These are phyloP conservation scores for Inga laurina DNA, from an alignment of 306 rosid species.

Conservation along the genomic window DNA sequence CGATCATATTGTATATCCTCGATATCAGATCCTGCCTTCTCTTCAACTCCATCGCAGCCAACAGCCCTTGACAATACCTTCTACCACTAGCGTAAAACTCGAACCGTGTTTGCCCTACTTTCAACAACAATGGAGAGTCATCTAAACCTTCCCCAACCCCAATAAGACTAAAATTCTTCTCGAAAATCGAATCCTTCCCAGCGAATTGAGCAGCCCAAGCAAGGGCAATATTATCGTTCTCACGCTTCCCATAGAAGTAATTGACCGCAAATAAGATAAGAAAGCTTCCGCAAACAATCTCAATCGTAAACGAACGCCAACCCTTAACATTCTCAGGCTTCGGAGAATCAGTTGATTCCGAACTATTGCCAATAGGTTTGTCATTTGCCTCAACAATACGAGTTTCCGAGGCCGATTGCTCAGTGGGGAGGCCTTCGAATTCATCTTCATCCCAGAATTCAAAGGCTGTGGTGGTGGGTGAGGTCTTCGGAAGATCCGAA, in stretches of 20 bases:
- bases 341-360: constrained; percentile 35
- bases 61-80: constrained; percentile 81
- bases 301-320: constrained; percentile 51
- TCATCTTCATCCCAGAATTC: constrained; percentile 97
- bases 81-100: constrained; percentile 96
- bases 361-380: constrained; percentile 28
- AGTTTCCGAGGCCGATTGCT: constrained; percentile 27
- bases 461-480: constrained; percentile 54
- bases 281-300: constrained; percentile 70
- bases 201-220: constrained; percentile 90
- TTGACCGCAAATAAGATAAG: constrained; percentile 64
- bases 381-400: constrained; percentile 31
- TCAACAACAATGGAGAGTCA: constrained; percentile 77
- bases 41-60: constrained; percentile 90
- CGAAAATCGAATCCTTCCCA: constrained; percentile 65
- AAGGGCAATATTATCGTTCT: constrained; percentile 85
- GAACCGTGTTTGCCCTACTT: constrained; percentile 85
- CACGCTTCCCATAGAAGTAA: constrained; percentile 86
- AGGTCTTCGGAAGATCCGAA: constrained; percentile 54
- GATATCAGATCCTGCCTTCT: constrained; percentile 92
- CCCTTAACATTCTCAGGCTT: background rate
- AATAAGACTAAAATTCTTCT: constrained; percentile 78
- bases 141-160: constrained; percentile 89
- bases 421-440: constrained; percentile 81
- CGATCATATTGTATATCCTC: constrained; percentile 69